Evolutionary conservation across 2,329 filamentous ascomycete genomes (phyloP), one percentile per base, ranked within the genome.

Genomic region (Epichloe gansuensis): DNA sequence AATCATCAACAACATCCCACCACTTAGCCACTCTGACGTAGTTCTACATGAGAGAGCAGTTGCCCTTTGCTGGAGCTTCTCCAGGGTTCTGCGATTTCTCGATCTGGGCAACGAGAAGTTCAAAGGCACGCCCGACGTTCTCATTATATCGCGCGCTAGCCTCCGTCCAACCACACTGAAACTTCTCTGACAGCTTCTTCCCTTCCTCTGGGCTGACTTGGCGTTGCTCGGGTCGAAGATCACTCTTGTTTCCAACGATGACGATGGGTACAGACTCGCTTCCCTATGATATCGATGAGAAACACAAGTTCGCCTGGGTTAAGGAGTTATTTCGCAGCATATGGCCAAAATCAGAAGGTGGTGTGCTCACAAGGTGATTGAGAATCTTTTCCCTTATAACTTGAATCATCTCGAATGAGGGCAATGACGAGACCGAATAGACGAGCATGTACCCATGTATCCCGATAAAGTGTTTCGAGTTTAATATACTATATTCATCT

Each of bases 391-490:
- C 91, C 28, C 91, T 80, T 60, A 98, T 95, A 55, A 96, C 89
- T 63, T 88, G 83, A 49, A 95, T 86, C 91, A 97, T 98, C 68
- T 98, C 93, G 65, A 96, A 97, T 9, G 90, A 95, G 62, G 93
- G 87, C 64, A 88, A 83, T 47, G 88, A 95, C 23, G 88, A 87
- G 48, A 98, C 91, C n/a, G 91, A 95, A 72, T 98, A 98, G 48
- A 96, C 91, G 55, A 98, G 85, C 80, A 98, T 90, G 70, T 97
- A 98, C 53, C 93, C 93, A 74, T 98, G 93, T 60, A 97, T 97
- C 57, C 93, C 93, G 68, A 98, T 97, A 64, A 97, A 97, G 68
- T 97, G 91, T 74, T 97, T 97, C 57, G 88, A 95, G 71, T 96
- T 97, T 56, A 98, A 77, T 59, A 97, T 96, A 66, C 88, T 95